Conservation (phyloP, 805 yeast genomes). For the Metschnikowia lochheadii region DNA sequence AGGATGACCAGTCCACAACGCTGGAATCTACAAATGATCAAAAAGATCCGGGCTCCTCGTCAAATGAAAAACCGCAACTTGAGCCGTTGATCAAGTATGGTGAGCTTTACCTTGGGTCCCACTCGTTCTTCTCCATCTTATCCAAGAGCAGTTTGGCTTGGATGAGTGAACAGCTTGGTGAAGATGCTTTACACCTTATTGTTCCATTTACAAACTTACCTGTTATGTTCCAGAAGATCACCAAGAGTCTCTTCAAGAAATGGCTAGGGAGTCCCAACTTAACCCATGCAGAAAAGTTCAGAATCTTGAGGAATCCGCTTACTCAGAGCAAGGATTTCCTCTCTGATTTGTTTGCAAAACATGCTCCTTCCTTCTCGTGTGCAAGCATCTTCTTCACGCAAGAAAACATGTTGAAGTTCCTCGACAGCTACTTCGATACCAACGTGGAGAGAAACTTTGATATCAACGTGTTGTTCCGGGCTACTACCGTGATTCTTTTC, state of each 20-base stretch:
- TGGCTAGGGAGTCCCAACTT: conserved; percentile 32
- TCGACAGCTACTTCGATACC: conserved; percentile 8
- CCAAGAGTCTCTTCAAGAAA: conserved; percentile 16
- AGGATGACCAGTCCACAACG: not conserved
- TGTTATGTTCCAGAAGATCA: conserved; percentile 17
- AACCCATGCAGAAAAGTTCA: conserved; percentile 17
- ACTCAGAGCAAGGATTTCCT: conserved; percentile 15
- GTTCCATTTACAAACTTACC: conserved; percentile 31
- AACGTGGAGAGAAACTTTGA: conserved; percentile 2
- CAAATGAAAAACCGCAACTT: not conserved
- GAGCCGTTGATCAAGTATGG: conserved; percentile 4
- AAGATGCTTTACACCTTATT: conserved; percentile 17
- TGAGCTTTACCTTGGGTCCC: conserved; percentile 31
- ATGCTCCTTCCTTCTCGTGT: conserved; percentile 4
- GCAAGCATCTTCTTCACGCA: conserved; percentile 3
- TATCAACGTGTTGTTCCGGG: conserved; percentile 7
- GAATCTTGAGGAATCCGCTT: conserved; percentile 24
- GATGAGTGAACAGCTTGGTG: conserved; percentile 26
- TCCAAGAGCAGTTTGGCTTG: conserved; percentile 32
- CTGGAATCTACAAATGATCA: not conserved
- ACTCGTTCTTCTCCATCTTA: conserved; percentile 33
- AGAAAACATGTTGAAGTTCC: not conserved
- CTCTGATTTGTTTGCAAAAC: conserved; percentile 1
- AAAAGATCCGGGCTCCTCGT: not conserved
- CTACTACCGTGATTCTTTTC: conserved; percentile 7